These are phyloP conservation scores for Metschnikowia lachancei DNA, from an alignment of 805 yeast genomes.

Conservation along the genomic window DNA sequence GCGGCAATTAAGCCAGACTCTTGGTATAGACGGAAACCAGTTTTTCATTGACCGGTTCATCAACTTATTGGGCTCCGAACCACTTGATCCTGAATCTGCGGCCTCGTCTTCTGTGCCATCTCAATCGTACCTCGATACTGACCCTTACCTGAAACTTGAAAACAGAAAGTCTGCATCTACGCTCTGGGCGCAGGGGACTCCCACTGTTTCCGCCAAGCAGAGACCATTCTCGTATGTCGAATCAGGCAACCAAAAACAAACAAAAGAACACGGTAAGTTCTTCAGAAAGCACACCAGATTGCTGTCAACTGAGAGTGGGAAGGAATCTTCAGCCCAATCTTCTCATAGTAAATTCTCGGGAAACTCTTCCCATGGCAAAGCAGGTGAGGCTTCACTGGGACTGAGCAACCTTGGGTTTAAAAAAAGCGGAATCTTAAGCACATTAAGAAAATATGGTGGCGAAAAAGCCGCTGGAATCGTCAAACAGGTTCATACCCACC, in stretches of 20 bases:
- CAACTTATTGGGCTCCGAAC: slow-evolving; percentile 36
- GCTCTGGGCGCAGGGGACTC: slow-evolving; percentile 23
- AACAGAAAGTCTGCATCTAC: slow-evolving; percentile 34
- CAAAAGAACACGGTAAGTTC: slow-evolving; percentile 39
- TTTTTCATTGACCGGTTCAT: slow-evolving; percentile 58
- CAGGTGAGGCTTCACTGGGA: slow-evolving; percentile 11
- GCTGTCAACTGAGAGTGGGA: too few species aligned
- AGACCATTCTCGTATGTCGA: slow-evolving; percentile 42
- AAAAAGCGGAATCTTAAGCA: slow-evolving; percentile 39
- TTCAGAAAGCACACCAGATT: slow-evolving; percentile 30
- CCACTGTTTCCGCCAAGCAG: slow-evolving; percentile 26
- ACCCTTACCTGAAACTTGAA: slow-evolving; percentile 23
- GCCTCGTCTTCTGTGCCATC: background rate
- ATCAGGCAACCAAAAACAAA: slow-evolving; percentile 24
- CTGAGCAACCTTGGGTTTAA: slow-evolving; percentile 13
- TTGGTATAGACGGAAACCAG: slow-evolving; percentile 43
- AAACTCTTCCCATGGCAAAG: background rate
- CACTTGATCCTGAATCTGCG: slow-evolving; percentile 15
- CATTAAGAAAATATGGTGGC: slow-evolving; percentile 40
- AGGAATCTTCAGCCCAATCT: too few species aligned
- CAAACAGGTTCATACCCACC: slow-evolving; percentile 24
- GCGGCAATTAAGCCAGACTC: slow-evolving; percentile 37
- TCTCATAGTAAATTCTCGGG: too few species aligned
- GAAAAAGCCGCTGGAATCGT: slow-evolving; percentile 40
- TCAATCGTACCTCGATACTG: slow-evolving; percentile 1